Evolutionary conservation across 352 stramenopile species (phyloP).

Genomic region (Globisporangium spiculum): DNA sequence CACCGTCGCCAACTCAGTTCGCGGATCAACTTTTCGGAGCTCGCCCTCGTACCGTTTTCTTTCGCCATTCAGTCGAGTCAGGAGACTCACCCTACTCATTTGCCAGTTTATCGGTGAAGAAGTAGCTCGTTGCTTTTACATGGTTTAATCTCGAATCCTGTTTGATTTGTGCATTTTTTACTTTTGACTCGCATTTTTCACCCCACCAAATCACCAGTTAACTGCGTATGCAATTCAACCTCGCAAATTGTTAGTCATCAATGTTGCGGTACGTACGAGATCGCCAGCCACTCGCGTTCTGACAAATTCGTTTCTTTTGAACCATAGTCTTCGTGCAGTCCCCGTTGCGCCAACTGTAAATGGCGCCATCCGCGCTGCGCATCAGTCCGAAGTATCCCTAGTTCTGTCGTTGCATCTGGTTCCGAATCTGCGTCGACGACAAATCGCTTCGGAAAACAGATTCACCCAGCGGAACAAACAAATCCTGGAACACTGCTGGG

Average conservation of each 20-base stretch:
- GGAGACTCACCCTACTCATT: background rate
- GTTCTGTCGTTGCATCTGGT: constrained; percentile 12
- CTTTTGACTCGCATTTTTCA: no score
- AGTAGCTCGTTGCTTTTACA: background rate
- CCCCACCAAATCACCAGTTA: no score
- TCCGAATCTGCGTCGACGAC: constrained; percentile 82
- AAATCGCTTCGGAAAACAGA: constrained; percentile 82
- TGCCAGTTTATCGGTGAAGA: background rate
- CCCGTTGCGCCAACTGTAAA: no score
- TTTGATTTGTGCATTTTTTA: no score
- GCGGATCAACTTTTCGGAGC: background rate
- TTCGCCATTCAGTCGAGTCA: background rate
- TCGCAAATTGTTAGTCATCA: no score
- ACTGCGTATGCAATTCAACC: no score
- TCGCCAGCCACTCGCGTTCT: no score
- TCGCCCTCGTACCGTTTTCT: background rate
- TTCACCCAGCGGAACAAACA: constrained; percentile 78
- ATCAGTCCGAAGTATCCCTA: background rate
- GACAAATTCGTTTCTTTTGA: no score
- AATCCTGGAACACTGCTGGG: constrained; percentile 40
- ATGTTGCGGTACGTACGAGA: no score
- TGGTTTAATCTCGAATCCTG: no score
- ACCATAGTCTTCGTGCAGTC: no score
- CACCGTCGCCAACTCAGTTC: background rate
- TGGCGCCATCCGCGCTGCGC: background rate